Percentiles rank a stretch among this genome's conserved stretches.
Evolutionary conservation across 768 basidiomycete species (phyloP).

Genomic region (Nidularia pulvinata): DNA sequence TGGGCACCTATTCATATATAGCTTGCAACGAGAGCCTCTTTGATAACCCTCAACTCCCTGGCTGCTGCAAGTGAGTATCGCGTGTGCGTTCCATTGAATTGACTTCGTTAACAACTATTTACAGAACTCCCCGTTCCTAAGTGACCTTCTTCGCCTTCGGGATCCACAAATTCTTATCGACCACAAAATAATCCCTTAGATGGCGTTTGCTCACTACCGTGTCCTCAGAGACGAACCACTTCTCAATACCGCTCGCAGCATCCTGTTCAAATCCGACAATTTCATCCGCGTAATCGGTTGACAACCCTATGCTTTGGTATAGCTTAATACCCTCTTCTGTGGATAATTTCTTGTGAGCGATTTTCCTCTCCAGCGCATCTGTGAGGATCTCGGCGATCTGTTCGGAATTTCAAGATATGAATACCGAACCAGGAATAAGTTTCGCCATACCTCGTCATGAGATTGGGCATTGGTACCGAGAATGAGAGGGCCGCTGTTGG

Average conservation of each 20-base stretch:
- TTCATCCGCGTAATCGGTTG: slow-evolving; percentile 9
- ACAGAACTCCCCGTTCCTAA: no score
- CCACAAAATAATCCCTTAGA: slow-evolving; percentile 18
- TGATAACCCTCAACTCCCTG: no score
- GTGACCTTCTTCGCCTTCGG: no score
- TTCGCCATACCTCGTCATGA: slow-evolving; percentile 22
- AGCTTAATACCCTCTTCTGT: slow-evolving; percentile 11
- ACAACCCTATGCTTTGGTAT: slow-evolving; percentile 10
- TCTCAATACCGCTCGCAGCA: slow-evolving; percentile 16
- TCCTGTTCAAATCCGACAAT: slow-evolving; percentile 11
- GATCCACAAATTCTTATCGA: slow-evolving; percentile 14
- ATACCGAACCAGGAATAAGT: not conserved
- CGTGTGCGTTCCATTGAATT: no score
- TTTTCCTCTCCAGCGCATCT: slow-evolving; percentile 19
- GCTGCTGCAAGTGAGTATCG: no score
- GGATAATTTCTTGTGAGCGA: slow-evolving; percentile 18
- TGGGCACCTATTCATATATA: no score
- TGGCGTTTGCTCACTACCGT: slow-evolving; percentile 18
- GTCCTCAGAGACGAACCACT: slow-evolving; percentile 8
- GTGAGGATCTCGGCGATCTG: slow-evolving; percentile 23
- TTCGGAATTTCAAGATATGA: not conserved
- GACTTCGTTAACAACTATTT: no score
- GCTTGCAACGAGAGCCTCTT: no score
- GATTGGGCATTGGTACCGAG: slow-evolving; percentile 26
- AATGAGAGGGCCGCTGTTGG: slow-evolving; percentile 21